Base-by-base conservation (phyloP, 1,284 basidiomycete genomes). In the Melanopsichium pennsylvanicum region DNA sequence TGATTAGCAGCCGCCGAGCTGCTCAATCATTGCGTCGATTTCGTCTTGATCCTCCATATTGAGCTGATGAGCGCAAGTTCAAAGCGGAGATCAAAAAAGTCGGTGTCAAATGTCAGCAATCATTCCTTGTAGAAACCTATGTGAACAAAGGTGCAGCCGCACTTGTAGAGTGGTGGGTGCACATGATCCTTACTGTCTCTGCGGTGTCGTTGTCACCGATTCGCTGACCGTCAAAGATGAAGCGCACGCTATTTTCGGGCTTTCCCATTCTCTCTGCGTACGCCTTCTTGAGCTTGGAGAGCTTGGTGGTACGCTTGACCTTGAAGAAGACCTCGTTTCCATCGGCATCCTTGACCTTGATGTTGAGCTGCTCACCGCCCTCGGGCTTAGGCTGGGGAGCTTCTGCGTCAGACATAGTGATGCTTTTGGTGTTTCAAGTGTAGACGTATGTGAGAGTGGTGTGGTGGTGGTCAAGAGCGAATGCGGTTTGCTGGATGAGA, bases 281-380 rank as follows among this genome's bases (percentile, higher is more conserved):
- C 21, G 93, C 93, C 70, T 87, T 89, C 84, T 94, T 89, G 22
- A 97, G 87, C 85, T 97, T 97, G 85, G 88, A 91, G 66, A 96
- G 84, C 85, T 91, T 93, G 41, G 93, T 96, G 80, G 87, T 92
- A 75, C 90, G 88, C 85, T 96, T 96, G 84, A 97, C 96, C 86
- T 97, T 97, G 87, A 97, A 97, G 84, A 92, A 96, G 36, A 96
- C 92, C 82, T 97, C 93, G 56, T 94, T 90, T 41, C 91, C 90
- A 19, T 79, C 76, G 34, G 71, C 73, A 37, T 80, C 78, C 64
- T 80, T 79, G 57, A 79, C 79, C 73, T 80, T 80, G 71, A 80
- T 79, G 73, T 80, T 80, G 40, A 80, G 73, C 61, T 80, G 79
- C 63, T 80, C 79, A 18, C 55, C 51, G 33, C 66, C 66, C 48